phyloP scores from a whole-genome alignment of 192 early-diverging fungal genomes.

The Haplosporangium gracile region DNA sequence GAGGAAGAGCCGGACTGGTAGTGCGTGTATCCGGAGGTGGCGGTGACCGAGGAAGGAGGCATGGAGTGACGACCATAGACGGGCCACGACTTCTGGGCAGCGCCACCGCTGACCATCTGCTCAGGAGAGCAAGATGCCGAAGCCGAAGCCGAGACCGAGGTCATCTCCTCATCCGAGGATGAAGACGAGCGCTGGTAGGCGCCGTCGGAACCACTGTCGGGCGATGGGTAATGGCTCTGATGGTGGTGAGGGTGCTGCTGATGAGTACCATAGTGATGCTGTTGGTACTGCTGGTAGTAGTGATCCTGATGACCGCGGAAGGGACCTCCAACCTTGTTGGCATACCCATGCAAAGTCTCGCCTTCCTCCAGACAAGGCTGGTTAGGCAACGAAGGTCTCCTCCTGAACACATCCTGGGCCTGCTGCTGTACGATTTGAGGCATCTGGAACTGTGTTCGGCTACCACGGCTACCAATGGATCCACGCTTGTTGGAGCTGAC shows the following conservation, averaged over 20 bases:
- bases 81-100: constrained; percentile 1
- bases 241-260: not conserved
- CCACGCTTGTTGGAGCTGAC: constrained; percentile 33
- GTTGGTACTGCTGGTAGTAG: constrained; percentile 5
- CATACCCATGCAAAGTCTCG: constrained; percentile 40
- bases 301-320: constrained; percentile 13
- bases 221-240: constrained; percentile 31
- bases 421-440: not conserved
- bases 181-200: not conserved
- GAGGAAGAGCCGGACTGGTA: not conserved
- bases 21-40: not conserved
- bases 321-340: not conserved
- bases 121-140: constrained; percentile 16
- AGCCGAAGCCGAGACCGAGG: not conserved
- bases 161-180: constrained; percentile 27
- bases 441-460: constrained; percentile 7
- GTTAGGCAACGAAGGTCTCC: constrained; percentile 47
- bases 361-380: constrained; percentile 50
- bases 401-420: constrained; percentile 30
- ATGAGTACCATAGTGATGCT: no score
- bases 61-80: constrained; percentile 40
- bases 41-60: constrained; percentile 3
- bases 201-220: constrained; percentile 20
- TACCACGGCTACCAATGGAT: not conserved
- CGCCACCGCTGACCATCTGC: not conserved